Percentiles rank a stretch among this genome's conserved stretches.
phyloP scores from a whole-genome alignment of 805 yeast genomes.

The Kodamaea jinghongensis region DNA sequence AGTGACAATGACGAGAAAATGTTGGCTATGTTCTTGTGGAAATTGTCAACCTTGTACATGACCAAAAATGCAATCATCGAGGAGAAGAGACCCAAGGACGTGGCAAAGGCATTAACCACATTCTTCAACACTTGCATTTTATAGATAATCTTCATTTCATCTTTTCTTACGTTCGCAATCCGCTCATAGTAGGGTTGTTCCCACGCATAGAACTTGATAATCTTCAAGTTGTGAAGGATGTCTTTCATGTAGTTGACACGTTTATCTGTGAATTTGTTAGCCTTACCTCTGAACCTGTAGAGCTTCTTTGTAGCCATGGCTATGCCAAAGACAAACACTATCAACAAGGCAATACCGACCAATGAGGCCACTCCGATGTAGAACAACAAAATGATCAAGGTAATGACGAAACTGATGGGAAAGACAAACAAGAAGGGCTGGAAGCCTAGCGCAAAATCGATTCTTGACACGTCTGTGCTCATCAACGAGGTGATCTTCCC shows the following conservation, averaged over 20 bases:
- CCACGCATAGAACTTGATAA: slow-evolving; percentile 89
- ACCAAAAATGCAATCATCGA: slow-evolving; percentile 56
- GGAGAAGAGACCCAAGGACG: slow-evolving; percentile 64
- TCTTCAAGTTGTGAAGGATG: slow-evolving; percentile 69
- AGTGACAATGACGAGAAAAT: slow-evolving; percentile 69
- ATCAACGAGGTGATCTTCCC: slow-evolving; percentile 24
- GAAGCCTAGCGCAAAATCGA: slow-evolving; percentile 26
- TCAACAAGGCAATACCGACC: slow-evolving; percentile 23
- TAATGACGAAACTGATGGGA: slow-evolving; percentile 22
- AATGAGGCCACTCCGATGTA: slow-evolving; percentile 23
- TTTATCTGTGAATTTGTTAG: slow-evolving; percentile 65
- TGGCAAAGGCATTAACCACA: slow-evolving; percentile 60
- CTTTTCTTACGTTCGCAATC: slow-evolving; percentile 52
- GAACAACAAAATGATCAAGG: slow-evolving; percentile 21
- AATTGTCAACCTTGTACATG: slow-evolving; percentile 29
- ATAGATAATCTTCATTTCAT: slow-evolving; percentile 61
- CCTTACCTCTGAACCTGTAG: slow-evolving; percentile 43
- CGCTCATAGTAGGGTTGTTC: slow-evolving; percentile 69
- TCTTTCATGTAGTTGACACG: slow-evolving; percentile 78
- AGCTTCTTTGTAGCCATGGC: slow-evolving; percentile 49
- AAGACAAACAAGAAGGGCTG: slow-evolving; percentile 22
- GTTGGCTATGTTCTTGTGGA: slow-evolving; percentile 50
- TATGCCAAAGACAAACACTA: slow-evolving; percentile 36
- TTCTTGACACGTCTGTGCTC: slow-evolving; percentile 25
- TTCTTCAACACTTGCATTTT: slow-evolving; percentile 66